Evolutionary conservation across 805 yeast genomes (phyloP), one percentile per base, ranked within the genome.

Genomic region (Sporopachydermia quercuum): DNA sequence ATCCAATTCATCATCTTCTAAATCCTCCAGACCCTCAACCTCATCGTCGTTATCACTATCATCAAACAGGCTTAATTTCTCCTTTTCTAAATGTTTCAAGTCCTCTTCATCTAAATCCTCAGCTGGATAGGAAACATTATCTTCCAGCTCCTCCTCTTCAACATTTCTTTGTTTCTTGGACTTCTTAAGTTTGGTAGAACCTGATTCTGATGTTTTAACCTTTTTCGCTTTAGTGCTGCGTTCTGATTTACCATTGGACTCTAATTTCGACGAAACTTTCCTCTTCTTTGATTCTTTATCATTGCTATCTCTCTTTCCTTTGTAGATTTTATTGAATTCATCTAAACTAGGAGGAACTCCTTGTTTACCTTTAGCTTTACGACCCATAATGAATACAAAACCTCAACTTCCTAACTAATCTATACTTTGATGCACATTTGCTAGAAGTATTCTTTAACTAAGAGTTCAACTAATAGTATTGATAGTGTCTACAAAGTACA

Each of bases 311-410:
- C 63, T 66, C 51, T 62, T 72, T 45, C 69, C 68, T 19, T 48
- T 52, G 47, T 57, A 61, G 18, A 49, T 49, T 13, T 59, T 60
- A 48, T 74, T 74, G 57, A 87, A 78, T 53, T 89, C 95, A 36
- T 89, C 97, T 45, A 78, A 65, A 4, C 86, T 56, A 27, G 96
- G 96, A 49, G 97, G 97, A 43, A 72, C 82, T 37, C 85, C 91
- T 64, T 89, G 97, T 68, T 84, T 89, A 53, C 84, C 80, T 61
- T 80, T 85, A 43, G 84, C 83, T 66, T 83, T 78, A 73, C 95
- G 80, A 58, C 97, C 97, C 94, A 87, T 84, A n/a, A 8, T 23
- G n/a, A 23, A 8, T n/a, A n/a, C n/a, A n/a, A n/a, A n/a, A n/a
- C n/a, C n/a, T n/a, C n/a, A n/a, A n/a, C n/a, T n/a, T n/a, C n/a